Evolutionary conservation across 257 asterid species (phyloP), one percentile per base, ranked within the genome.

Genomic region (Vinca minor): DNA sequence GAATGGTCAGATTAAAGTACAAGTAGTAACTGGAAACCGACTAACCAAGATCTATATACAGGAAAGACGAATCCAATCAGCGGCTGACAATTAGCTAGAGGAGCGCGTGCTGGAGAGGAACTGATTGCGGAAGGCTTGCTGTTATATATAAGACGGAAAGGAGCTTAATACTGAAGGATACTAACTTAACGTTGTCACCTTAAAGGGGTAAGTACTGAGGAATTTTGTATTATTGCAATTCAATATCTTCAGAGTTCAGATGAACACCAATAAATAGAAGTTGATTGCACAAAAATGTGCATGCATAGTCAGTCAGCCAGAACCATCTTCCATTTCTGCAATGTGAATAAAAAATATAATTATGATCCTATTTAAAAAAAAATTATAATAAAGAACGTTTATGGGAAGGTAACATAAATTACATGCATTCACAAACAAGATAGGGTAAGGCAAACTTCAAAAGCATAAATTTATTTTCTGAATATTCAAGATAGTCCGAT

Each of bases 251-350:
- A 34, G 38, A 34, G 38, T 7, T 41, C 65, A 61, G 39, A 26
- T 15, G 15, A 32, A 26, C 25, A 41, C 3, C 12, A 25, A 23
- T 5, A 10, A 20, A 20, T 45, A 14, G 32, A 8, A 17, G 35
- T n/a, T n/a, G 7, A 57, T 36, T 21, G 52, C 21, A 38, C 15
- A 35, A 34, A 34, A 47, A 15, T 4, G 49, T 47, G 47, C 50
- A 32, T 3, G 20, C 26, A 9, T n/a, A n/a, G n/a, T n/a, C n/a
- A n/a, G n/a, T n/a, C n/a, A 35, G 10, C 38, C 32, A 17, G 53
- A 68, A 48, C 42, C 61, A 48, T 68, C 72, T 59, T 68, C 72
- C 61, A 68, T 12, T 35, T 73, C 77, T 73, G 77, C 77, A 73
- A 31, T 1, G 44, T 15, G 23, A 58, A 68, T 35, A n/a, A 3